Conservation (phyloP, 2,329 filamentous ascomycete genomes). For the Diplodia mutila region DNA sequence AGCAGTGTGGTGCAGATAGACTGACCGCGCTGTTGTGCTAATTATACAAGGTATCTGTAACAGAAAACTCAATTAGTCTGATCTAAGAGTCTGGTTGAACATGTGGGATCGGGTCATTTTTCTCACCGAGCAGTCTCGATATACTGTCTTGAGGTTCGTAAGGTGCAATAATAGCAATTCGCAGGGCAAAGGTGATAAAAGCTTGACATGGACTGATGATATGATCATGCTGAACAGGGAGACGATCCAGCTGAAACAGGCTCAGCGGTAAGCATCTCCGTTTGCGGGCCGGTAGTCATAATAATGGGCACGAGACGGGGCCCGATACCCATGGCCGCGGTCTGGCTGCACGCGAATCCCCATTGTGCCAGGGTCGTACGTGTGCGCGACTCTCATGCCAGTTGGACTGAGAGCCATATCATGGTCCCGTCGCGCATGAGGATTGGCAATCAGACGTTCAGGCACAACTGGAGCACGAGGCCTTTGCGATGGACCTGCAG, state of each 20-base stretch:
- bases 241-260: neutral
- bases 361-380: neutral
- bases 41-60: neutral
- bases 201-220: neutral
- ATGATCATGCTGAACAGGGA: neutral
- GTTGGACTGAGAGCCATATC: neutral
- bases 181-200: neutral
- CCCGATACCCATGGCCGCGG: neutral
- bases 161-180: neutral
- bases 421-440: neutral
- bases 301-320: neutral
- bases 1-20: neutral
- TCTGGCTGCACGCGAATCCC: neutral
- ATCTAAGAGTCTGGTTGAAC: neutral
- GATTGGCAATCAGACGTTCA: neutral
- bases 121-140: neutral
- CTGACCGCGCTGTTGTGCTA: neutral
- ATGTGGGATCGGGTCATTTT: neutral
- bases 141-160: neutral
- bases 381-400: neutral
- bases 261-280: neutral
- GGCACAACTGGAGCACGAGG: neutral
- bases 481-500: neutral
- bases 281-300: slow-evolving; percentile 1
- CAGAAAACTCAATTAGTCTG: neutral